Conservation (phyloP, 345 rosid genomes). For the Camelina hispida region DNA sequence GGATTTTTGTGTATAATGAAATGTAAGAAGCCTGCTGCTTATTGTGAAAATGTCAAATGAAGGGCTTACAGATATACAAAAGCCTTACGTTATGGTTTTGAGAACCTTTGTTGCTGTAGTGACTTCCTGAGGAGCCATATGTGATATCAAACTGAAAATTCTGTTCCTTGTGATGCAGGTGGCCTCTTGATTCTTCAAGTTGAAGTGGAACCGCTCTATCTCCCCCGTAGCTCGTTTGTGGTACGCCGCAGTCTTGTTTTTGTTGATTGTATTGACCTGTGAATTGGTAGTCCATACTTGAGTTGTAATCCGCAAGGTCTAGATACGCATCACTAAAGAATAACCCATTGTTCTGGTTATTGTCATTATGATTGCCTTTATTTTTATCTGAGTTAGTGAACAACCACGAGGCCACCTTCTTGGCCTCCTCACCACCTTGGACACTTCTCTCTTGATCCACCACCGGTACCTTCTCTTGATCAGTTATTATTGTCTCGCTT, state of each 20-base stretch:
- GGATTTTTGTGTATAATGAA: neutral
- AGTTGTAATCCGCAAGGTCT: slow-evolving; percentile 69
- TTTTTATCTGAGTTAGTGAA: slow-evolving; percentile 58
- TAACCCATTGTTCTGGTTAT: slow-evolving; percentile 48
- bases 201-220: slow-evolving; percentile 80
- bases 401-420: slow-evolving; percentile 79
- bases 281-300: slow-evolving; percentile 57
- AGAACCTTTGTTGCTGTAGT: slow-evolving; percentile 55
- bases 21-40: slow-evolving; percentile 14
- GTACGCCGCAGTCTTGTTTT: slow-evolving; percentile 43
- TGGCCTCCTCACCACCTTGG: slow-evolving; percentile 63
- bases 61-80: slow-evolving; percentile 24
- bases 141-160: slow-evolving; percentile 53
- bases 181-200: slow-evolving; percentile 49
- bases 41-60: slow-evolving; percentile 9
- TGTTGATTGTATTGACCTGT: slow-evolving; percentile 49
- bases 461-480: slow-evolving; percentile 43
- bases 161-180: slow-evolving; percentile 49
- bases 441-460: slow-evolving; percentile 42
- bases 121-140: slow-evolving; percentile 53
- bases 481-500: slow-evolving; percentile 26
- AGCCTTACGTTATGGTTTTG: slow-evolving; percentile 58
- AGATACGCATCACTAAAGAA: slow-evolving; percentile 65
- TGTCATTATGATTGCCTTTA: slow-evolving; percentile 39
- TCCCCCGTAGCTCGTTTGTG: slow-evolving; percentile 56